Evolutionary conservation across 2,329 filamentous ascomycete species (phyloP), one percentile per base, ranked within the genome.

Genomic region (Aspergillus hiratsukae): DNA sequence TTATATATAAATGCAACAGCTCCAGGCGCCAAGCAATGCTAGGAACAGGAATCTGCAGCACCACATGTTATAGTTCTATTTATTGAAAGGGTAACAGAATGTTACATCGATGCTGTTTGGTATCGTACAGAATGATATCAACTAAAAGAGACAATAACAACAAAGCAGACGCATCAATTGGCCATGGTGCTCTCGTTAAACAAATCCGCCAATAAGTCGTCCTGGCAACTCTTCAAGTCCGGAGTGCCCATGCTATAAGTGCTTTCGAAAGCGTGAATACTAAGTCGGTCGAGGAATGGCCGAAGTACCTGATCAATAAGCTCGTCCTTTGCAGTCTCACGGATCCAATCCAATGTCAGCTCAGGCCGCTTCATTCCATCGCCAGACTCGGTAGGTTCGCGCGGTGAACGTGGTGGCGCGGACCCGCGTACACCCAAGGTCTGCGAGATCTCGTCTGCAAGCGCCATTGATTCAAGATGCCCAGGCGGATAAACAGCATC

Each of bases 231-330:
- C 52, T 86, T 82, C 64, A 81, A 70, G 71, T 95, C 90, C 27
- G 88, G 75, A 45, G 73, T 73, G 37, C 85, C 87, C 86, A 97
- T 92, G 17, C 88, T 86, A 72, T 99, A 99, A 54, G 89, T 93
- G 59, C 87, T 89, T 77, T 99, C 94, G 75, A 97, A 99, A 0
- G 90, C 88, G 71, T 87, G 90, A 67, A 99, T 97, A 70, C 92
- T 97, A 61, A 99, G 76, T 70, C 95, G 89, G 14, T 88, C 88
- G 69, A 97, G 91, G 75, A 97, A 97, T 0, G 93, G 93, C 63
- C 89, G 81, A 60, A 97, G 75, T 11, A 97, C 83, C 69, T 88
- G 88, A 57, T 86, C 85, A 4, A 94, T 83, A 56, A 97, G 77
- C 61, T 85, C 83, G 28, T 82, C 77, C 60, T 79, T 80, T 4